These are phyloP conservation scores for Apiotrichum veenhuisii DNA, from an alignment of 1,284 basidiomycete species.

Conservation along the genomic window DNA sequence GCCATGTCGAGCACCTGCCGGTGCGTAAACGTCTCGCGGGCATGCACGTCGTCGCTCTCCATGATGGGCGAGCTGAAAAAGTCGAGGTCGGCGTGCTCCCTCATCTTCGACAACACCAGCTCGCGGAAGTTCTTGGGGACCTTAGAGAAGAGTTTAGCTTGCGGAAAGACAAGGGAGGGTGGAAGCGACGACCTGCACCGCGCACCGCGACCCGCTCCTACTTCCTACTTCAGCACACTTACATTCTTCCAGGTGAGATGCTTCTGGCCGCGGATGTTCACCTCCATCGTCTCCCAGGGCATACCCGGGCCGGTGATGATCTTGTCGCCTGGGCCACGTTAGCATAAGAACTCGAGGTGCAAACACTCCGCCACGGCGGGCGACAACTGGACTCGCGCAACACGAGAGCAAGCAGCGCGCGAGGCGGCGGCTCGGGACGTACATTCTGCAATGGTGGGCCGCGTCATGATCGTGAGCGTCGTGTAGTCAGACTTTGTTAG, in stretches of 20 bases:
- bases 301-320: constrained; percentile 28
- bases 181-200: too few relatives aligned
- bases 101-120: constrained; percentile 23
- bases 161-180: not conserved
- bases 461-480: too few relatives aligned
- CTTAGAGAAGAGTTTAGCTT: constrained; percentile 14
- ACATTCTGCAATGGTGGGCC: too few relatives aligned
- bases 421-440: too few relatives aligned
- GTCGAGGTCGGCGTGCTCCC: constrained; percentile 18
- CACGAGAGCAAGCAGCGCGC: too few relatives aligned
- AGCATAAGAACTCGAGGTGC: too few relatives aligned
- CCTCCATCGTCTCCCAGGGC: constrained; percentile 35
- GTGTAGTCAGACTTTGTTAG: too few relatives aligned
- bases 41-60: not conserved
- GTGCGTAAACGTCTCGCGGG: constrained; percentile 25
- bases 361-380: too few relatives aligned
- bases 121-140: constrained; percentile 30
- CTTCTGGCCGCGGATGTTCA: constrained; percentile 23
- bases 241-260: constrained; percentile 40
- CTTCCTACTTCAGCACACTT: too few relatives aligned
- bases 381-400: too few relatives aligned
- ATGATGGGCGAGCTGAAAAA: constrained; percentile 31
- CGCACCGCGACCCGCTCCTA: too few relatives aligned
- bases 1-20: constrained; percentile 23
- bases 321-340: constrained; percentile 15